Base-by-base conservation (phyloP, 192 early-diverging fungal genomes). In the Coemansia furcata region DNA sequence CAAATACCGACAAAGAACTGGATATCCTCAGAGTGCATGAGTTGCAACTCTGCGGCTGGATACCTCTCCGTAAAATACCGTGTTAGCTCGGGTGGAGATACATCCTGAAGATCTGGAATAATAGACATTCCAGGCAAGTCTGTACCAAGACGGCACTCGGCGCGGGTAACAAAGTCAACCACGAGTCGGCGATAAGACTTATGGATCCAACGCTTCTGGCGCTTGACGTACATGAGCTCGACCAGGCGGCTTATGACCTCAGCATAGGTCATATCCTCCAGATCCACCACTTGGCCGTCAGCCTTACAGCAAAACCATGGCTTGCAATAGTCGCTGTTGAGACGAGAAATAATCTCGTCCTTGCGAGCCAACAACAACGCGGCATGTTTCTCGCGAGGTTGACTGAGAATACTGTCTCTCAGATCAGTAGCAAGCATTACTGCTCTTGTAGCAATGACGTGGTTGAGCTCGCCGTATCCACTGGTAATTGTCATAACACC, bases 231-330 rank as follows among this genome's bases (percentile, higher is more conserved):
- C 80, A 94, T 72, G 38, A 94, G 86, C 72, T 92, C 90, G 12
- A 95, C 84, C 70, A 98, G 61, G 54, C 95, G 91, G 66, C 87
- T 72, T 19, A 90, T 77, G 26, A 96, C 91, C 65, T 95, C 92
- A 49, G 82, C 78, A 69, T 98, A 98, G 26, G 96, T 95, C 94
- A 98, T 96, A 26, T 95, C 92, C 72, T 91, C 89, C 57, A 98
- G 84, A 70, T 95, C 92, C 26, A 86, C 90, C 43, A 91, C 82
- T 3, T 69, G 71, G 12, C 93, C 93, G 63, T 88, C 85, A 19
- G 83, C 73, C 85, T 94, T 95, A 64, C 85, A 78, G 47, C 93
- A 93, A 78, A 98, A 98, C 96, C 96, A 98, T 12, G 92, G 90
- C 80, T 93, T 93, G 76, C 91, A 93, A 83, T 89, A 95, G 75